These are phyloP conservation scores for Astrocystis sublimbata DNA, from an alignment of 495 filamentous ascomycete species.

Conservation along the genomic window DNA sequence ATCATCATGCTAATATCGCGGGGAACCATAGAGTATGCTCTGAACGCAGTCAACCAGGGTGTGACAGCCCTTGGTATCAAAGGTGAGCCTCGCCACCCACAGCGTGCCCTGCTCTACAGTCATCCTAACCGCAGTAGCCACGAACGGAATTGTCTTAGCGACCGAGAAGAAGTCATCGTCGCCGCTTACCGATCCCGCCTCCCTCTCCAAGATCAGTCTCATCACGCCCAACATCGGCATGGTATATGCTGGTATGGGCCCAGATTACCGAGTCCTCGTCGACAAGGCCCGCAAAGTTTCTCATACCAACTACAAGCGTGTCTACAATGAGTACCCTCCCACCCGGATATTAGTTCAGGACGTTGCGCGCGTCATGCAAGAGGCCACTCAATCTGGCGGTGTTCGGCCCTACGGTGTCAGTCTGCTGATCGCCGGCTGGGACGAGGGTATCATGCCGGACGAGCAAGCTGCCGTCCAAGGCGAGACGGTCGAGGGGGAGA, in stretches of 20 bases:
- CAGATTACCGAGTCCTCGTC: conserved; percentile 95
- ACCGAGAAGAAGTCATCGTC: conserved; percentile 99
- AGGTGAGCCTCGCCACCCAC: conserved; percentile 58
- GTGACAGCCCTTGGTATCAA: conserved; percentile 98
- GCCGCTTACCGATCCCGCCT: conserved; percentile 88
- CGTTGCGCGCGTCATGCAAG: conserved; percentile 96
- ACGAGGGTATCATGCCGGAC: conserved; percentile 90
- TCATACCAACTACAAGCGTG: conserved; percentile 98
- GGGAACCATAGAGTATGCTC: conserved; percentile 80
- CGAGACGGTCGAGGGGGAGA: conserved; percentile 57
- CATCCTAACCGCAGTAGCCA: conserved; percentile 59
- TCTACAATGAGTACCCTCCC: conserved; percentile 99
- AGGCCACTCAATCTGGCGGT: conserved; percentile 96
- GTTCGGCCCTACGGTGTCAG: conserved; percentile 98
- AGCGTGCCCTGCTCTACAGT: neutral
- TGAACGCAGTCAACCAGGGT: conserved; percentile 98
- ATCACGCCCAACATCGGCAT: conserved; percentile 99
- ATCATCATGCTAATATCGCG: conserved; percentile 15
- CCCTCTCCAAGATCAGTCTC: conserved; percentile 94
- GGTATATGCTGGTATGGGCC: conserved; percentile 99
- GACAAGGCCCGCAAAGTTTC: conserved; percentile 97
- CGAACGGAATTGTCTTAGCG: conserved; percentile 97
- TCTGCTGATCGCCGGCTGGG: conserved; percentile 94
- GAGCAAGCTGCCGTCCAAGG: conserved; percentile 44
- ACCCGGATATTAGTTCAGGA: conserved; percentile 99